Conservation (phyloP, 192 early-diverging fungal species). For the Coemansia sp. region DNA sequence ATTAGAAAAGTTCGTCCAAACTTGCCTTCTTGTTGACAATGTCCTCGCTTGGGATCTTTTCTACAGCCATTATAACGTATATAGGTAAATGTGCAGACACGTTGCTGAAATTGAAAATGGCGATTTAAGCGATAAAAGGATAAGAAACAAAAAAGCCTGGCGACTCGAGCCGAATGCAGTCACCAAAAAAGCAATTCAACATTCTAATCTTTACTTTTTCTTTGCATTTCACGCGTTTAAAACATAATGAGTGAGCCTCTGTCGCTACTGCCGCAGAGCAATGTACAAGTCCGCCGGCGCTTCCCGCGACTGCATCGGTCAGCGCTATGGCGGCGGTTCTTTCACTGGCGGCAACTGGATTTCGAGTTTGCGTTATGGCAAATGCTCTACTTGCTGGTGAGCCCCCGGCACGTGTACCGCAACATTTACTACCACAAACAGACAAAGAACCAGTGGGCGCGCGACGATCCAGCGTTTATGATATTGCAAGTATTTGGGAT, state of each 20-base stretch:
- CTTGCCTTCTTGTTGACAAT: constrained; percentile 65
- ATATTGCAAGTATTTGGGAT: constrained; percentile 70
- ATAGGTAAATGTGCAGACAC: background rate
- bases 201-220: constrained; percentile 5
- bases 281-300: constrained; percentile 24
- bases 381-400: constrained; percentile 49
- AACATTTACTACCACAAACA: constrained; percentile 98
- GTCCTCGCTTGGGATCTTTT: constrained; percentile 60
- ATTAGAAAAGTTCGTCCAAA: background rate
- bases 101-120: background rate
- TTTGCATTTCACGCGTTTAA: background rate
- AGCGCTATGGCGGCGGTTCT: constrained; percentile 44
- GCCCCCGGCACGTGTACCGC: constrained; percentile 64
- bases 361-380: constrained; percentile 54
- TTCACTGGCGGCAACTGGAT: constrained; percentile 50
- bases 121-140: background rate
- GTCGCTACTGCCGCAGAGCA: constrained; percentile 26
- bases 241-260: constrained; percentile 31
- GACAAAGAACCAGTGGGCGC: constrained; percentile 97
- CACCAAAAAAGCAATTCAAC: background rate
- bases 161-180: background rate
- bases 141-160: background rate
- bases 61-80: constrained; percentile 30
- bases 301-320: constrained; percentile 44
- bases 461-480: constrained; percentile 96